These are phyloP conservation scores for Metarhizium anisopliae DNA, from an alignment of 2,329 filamentous ascomycete species.

Conservation along the genomic window DNA sequence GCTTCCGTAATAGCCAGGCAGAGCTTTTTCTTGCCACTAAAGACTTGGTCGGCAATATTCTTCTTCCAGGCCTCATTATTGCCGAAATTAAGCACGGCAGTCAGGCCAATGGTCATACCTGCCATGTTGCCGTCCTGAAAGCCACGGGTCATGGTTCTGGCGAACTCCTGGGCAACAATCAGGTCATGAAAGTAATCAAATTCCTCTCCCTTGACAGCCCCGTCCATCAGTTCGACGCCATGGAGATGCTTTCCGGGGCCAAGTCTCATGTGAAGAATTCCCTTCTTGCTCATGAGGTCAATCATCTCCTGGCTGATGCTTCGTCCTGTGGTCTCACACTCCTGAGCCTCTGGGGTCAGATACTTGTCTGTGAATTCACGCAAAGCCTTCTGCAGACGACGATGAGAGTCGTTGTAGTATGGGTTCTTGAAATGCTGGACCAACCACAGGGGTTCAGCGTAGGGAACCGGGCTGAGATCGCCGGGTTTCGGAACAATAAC, in stretches of 20 bases:
- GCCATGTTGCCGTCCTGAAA: conserved; percentile 85
- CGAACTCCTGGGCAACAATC: conserved; percentile 65
- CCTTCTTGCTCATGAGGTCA: conserved; percentile 65
- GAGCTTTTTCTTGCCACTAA: conserved; percentile 79
- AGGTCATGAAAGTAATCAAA: conserved; percentile 86
- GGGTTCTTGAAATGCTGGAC: conserved; percentile 67
- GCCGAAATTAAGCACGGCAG: conserved; percentile 72
- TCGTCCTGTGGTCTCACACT: conserved; percentile 65
- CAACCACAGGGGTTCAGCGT: conserved; percentile 80
- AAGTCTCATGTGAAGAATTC: conserved; percentile 72
- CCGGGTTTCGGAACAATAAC: conserved; percentile 61
- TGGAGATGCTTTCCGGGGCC: conserved; percentile 77
- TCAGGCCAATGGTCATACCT: conserved; percentile 75
- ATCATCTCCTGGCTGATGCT: conserved; percentile 66
- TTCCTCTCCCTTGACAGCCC: conserved; percentile 65
- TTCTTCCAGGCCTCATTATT: conserved; percentile 57
- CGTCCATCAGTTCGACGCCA: conserved; percentile 57
- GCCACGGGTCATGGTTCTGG: conserved; percentile 61
- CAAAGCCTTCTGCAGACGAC: conserved; percentile 57
- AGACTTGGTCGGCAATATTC: conserved; percentile 60
- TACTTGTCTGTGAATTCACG: conserved; percentile 65
- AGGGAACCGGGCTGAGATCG: conserved; percentile 69
- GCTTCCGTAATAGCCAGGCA: conserved; percentile 83
- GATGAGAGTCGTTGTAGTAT: conserved; percentile 72
- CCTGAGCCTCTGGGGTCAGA: conserved; percentile 64